phyloP scores from a whole-genome alignment of 129 eudicot genomes.

The Arctium minus region DNA sequence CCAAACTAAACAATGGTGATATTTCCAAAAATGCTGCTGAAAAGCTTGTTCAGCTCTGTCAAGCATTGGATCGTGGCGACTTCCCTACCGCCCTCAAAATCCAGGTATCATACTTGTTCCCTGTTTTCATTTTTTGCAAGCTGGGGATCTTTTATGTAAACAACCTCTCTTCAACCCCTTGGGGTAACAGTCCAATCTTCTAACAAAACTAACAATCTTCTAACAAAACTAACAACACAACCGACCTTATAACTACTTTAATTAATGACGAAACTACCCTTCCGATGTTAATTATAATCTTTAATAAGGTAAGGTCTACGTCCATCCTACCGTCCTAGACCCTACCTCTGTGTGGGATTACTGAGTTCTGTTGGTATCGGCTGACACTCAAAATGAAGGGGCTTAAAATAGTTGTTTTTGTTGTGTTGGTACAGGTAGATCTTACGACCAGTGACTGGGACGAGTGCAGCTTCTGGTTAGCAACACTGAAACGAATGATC shows the following conservation, averaged over 20 bases:
- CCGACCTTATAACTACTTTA: not conserved
- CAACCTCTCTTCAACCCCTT: not conserved
- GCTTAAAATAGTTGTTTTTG: not conserved
- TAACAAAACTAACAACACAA: too few relatives aligned
- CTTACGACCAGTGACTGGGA: constrained; percentile 93
- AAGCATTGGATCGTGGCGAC: constrained; percentile 71
- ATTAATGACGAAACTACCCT: not conserved
- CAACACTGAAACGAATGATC: constrained; percentile 80
- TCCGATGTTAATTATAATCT: not conserved
- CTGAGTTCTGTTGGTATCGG: not conserved
- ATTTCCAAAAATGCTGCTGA: constrained; percentile 75
- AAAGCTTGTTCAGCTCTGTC: constrained; percentile 77
- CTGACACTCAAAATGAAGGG: not conserved
- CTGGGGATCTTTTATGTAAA: not conserved
- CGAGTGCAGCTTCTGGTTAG: constrained; percentile 86
- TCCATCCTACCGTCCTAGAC: too few relatives aligned
- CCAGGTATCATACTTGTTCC: constrained; percentile 41
- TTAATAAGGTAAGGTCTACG: not conserved
- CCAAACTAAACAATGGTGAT: constrained; percentile 65
- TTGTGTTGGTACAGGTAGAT: constrained; percentile 41
- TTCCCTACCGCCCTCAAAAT: constrained; percentile 65
- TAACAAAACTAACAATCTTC: too few relatives aligned
- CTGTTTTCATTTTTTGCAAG: not conserved
- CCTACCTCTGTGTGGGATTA: not conserved
- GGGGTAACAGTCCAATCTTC: too few relatives aligned